Evolutionary conservation across 192 early-diverging fungal species (phyloP), one percentile per base, ranked within the genome.

Genomic region (Rhizophagus sp.): DNA sequence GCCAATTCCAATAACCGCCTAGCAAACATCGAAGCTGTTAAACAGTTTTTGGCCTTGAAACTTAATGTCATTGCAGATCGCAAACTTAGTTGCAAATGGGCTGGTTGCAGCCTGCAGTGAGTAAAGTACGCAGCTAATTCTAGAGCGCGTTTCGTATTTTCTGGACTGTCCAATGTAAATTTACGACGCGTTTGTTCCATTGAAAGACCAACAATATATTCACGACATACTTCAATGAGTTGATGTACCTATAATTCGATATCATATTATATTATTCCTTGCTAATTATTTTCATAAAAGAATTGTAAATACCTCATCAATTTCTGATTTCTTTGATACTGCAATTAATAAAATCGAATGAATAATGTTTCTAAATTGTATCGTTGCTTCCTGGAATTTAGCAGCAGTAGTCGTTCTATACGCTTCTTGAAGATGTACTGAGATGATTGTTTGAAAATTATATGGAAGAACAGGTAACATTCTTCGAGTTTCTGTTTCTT

Each of bases 91-190:
- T 96, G 96, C 85, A 95, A 87, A 83, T 99, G 98, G 19, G 91
- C 85, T 0, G 93, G 90, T 73, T 98, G 96, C 69, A 99, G 87
- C 79, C 95, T 88, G 83, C 95, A 95, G 81, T 97, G 94, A 2
- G 98, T 97, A 83, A 97, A 98, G 86, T 97, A 99, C 1, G 95
- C 96, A 0, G 96, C 95, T 44, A 99, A 88, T 82, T 98, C 98
- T 12, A 98, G 83, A 27, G 87, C 87, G 41, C 95, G 89, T 77
- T 95, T 96, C n/a, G 87, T 80, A 47, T 81, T 73, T 68, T 88
- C 92, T 19, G 89, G 87, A 15, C 88, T 89, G 57, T 86, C 90
- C 71, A 87, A 88, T 62, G 87, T 80, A 25, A 89, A 80, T 24
- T 88, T 88, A 39, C 93, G 90, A 36, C 96, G 94, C 63, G 84